Conservation (phyloP, 345 rosid genomes). For the Eucalyptus erythrocorys region DNA sequence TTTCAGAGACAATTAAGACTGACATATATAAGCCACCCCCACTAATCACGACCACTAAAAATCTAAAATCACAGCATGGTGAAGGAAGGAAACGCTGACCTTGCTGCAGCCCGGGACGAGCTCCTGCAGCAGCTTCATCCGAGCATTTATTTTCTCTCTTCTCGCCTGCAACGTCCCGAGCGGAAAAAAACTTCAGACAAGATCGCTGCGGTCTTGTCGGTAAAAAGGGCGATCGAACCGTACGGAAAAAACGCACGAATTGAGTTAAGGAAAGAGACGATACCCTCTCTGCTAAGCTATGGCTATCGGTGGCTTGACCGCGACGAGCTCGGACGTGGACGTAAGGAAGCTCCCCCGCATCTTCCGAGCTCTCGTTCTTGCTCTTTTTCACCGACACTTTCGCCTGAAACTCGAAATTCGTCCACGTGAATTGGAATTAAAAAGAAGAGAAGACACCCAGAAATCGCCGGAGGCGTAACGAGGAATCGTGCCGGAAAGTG, state of each 20-base stretch:
- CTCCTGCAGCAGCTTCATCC: slow-evolving; percentile 56
- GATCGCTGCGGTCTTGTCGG: neutral
- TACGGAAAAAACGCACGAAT: neutral
- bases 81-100: slow-evolving; percentile 22
- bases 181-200: neutral
- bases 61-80: slow-evolving; percentile 19
- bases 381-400: slow-evolving; percentile 38
- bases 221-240: neutral
- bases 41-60: neutral
- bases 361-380: slow-evolving; percentile 27
- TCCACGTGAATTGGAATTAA: neutral
- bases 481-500: neutral
- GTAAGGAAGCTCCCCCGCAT: slow-evolving; percentile 39
- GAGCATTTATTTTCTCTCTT: slow-evolving; percentile 58
- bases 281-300: slow-evolving; percentile 66
- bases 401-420: slow-evolving; percentile 1
- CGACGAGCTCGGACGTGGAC: slow-evolving; percentile 66
- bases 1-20: slow-evolving; percentile 6
- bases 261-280: neutral
- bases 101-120: slow-evolving; percentile 69
- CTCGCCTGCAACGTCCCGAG: slow-evolving; percentile 24
- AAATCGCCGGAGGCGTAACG: neutral
- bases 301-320: slow-evolving; percentile 66
- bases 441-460: neutral
- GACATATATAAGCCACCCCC: neutral